Percentiles rank a stretch among this genome's conserved stretches.
phyloP scores from a whole-genome alignment of 164 flowering plant species.

The Cinnamomum micranthum region DNA sequence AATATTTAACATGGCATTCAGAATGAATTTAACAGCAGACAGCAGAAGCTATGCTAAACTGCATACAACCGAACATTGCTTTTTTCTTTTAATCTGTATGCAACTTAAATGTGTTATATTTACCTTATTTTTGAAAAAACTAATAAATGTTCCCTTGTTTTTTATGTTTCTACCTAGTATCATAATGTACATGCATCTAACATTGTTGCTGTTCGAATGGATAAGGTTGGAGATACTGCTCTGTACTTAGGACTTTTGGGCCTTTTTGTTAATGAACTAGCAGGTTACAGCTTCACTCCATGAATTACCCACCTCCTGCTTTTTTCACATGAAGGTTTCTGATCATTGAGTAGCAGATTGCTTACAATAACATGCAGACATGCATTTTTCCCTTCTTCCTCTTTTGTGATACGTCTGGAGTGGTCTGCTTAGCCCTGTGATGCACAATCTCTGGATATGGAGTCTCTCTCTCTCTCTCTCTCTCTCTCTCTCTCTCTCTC shows the following conservation, averaged over 20 bases:
- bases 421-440: constrained; percentile 91
- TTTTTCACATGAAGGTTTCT: constrained; percentile 4
- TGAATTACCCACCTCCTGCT: neutral
- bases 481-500: constrained; percentile 10
- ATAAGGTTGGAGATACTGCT: constrained; percentile 89
- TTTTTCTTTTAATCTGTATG: no score
- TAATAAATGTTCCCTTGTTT: neutral
- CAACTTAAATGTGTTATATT: no score
- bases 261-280: constrained; percentile 74
- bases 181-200: neutral
- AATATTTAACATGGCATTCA: no score
- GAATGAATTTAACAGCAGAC: no score
- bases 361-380: constrained; percentile 52
- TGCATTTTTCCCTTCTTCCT: constrained; percentile 80
- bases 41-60: no score
- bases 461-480: constrained; percentile 51
- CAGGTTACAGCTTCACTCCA: constrained; percentile 49
- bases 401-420: constrained; percentile 76
- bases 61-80: no score
- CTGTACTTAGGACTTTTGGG: constrained; percentile 76
- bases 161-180: neutral
- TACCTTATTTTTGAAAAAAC: neutral
- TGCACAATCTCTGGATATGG: constrained; percentile 99
- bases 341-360: constrained; percentile 5
- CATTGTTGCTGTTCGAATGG: constrained; percentile 8